Evolutionary conservation across 2,329 filamentous ascomycete genomes (phyloP), one percentile per base, ranked within the genome.

Genomic region (Cercospora beticola): DNA sequence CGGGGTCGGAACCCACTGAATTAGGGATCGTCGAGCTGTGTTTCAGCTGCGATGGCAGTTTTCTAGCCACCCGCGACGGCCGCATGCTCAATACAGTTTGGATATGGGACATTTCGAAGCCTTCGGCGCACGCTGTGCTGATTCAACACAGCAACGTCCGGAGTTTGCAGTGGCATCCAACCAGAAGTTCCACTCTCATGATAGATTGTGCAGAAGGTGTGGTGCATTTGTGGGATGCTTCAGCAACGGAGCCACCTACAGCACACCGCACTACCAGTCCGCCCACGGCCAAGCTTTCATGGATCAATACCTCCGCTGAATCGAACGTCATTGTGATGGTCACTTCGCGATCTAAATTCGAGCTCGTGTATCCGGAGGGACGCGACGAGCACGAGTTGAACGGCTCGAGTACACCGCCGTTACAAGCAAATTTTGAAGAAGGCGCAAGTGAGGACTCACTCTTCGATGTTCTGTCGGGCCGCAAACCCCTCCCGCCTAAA

Each of bases 381-480:
- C 72, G 70, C 12, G 70, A 73, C 46, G 70, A 72, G 14, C 40
- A 65, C 33, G 66, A 28, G 5, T 4, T 56, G 18, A 6, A 28
- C 1, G 21, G 36, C 56, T 62, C 49, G 12, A 43, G 62, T 18
- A 61, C 26, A 7, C 67, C 64, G 30, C 64, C 21, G 10, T 33
- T 61, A 16, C 61, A 61, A 77, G 76, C 68, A 76, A 64, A 12
- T 7, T 74, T 71, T 30, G 73, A 79, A 10, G 79, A 76, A 31
- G 79, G 81, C 5, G 78, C 77, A 5, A 81, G 79, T 63, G 82
- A 84, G 30, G 83, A 85, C 70, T 83, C 81, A 52, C 70, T 85
- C 26, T 82, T 82, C 61, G 82, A 84, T 26, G 81, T 84, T 5
- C 73, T 85, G 12, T 83, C 82, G 1, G 83, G 83, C 0, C 74